These are phyloP conservation scores for Helichrysum umbraculigerum DNA, from an alignment of 129 eudicot genomes.

Conservation along the genomic window DNA sequence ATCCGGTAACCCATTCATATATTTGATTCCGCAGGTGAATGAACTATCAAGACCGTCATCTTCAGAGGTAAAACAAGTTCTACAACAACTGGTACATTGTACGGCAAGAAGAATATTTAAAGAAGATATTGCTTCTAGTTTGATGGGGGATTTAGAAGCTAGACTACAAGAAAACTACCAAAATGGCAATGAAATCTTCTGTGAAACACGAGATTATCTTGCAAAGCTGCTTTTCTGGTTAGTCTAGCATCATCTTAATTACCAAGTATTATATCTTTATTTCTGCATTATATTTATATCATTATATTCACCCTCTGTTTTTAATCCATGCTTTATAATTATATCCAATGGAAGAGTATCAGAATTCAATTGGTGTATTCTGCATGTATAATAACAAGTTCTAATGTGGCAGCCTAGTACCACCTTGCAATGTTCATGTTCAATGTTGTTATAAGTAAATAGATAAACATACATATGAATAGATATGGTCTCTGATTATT, in stretches of 20 bases:
- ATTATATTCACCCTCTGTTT: neutral
- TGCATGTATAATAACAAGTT: neutral
- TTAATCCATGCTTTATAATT: neutral
- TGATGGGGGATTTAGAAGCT: conserved; percentile 26
- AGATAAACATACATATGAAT: neutral
- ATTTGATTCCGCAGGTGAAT: conserved; percentile 43
- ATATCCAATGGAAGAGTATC: neutral
- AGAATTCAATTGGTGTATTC: neutral
- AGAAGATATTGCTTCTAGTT: conserved; percentile 39
- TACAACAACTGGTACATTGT: conserved; percentile 56
- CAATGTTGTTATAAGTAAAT: neutral
- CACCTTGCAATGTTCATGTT: neutral
- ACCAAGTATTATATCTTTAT: neutral
- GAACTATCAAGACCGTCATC: conserved; percentile 75
- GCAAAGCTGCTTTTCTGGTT: conserved; percentile 85
- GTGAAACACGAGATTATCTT: conserved; percentile 64
- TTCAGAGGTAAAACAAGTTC: conserved; percentile 63
- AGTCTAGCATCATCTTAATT: conserved; percentile 19
- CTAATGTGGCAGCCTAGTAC: neutral
- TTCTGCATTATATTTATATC: neutral
- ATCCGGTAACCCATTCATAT: neutral
- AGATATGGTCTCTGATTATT: neutral
- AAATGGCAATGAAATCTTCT: conserved; percentile 28
- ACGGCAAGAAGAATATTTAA: conserved; percentile 41
- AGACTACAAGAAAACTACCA: conserved; percentile 29